phyloP scores from a whole-genome alignment of 1,139 yeast species.

The Pichia sp. region DNA sequence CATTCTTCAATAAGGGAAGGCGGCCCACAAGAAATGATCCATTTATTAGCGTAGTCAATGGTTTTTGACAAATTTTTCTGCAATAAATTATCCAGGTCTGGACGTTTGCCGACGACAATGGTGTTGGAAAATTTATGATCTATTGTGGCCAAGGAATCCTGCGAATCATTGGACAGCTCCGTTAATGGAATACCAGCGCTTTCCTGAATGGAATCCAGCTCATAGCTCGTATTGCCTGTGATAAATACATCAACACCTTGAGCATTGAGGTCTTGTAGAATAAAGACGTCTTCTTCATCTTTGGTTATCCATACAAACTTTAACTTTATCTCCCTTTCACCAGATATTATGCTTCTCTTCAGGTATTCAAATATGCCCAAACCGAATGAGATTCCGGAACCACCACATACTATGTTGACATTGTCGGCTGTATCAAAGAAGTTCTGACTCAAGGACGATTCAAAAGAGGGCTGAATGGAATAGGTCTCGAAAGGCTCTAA shows the following conservation, averaged over 20 bases:
- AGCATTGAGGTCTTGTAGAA: constrained; percentile 36
- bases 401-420: constrained; percentile 69
- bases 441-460: constrained; percentile 35
- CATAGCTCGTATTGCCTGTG: constrained; percentile 27
- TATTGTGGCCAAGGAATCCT: constrained; percentile 10
- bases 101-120: constrained; percentile 26
- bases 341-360: constrained; percentile 21
- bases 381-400: constrained; percentile 80
- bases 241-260: constrained; percentile 36
- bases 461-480: constrained; percentile 33
- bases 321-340: constrained; percentile 26
- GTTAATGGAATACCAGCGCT: constrained; percentile 7
- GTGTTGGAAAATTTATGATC: constrained; percentile 12
- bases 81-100: constrained; percentile 37
- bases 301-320: constrained; percentile 53
- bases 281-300: constrained; percentile 39
- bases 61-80: constrained; percentile 29
- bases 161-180: constrained; percentile 6
- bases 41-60: constrained; percentile 36
- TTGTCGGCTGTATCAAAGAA: constrained; percentile 44
- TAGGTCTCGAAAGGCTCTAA: constrained; percentile 37
- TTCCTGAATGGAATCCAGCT: constrained; percentile 4
- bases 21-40: constrained; percentile 77
- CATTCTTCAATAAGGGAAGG: constrained; percentile 46
- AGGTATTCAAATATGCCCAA: constrained; percentile 52